These are phyloP conservation scores for Tricholoma flavovirens DNA, from an alignment of 768 basidiomycete species.

Conservation along the genomic window DNA sequence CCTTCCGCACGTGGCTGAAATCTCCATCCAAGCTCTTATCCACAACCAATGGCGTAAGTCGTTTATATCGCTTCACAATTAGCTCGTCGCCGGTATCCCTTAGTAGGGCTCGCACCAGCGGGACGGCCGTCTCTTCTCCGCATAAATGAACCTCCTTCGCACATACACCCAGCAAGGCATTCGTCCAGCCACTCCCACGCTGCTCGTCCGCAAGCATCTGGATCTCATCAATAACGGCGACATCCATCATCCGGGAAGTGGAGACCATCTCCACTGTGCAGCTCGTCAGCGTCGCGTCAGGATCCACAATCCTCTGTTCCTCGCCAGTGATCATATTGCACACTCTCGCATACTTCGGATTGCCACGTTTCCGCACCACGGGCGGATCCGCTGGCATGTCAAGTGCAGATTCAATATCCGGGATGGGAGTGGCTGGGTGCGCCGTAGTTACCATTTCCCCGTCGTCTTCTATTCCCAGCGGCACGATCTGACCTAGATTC, in stretches of 20 bases:
- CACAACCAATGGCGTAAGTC: slow-evolving; percentile 78
- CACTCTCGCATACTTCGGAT: slow-evolving; percentile 45
- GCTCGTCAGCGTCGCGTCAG: slow-evolving; percentile 51
- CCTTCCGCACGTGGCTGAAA: slow-evolving; percentile 55
- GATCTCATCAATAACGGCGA: slow-evolving; percentile 95
- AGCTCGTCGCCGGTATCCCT: slow-evolving; percentile 78
- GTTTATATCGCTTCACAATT: slow-evolving; percentile 74
- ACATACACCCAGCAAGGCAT: slow-evolving; percentile 66
- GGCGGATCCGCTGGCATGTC: slow-evolving; percentile 20
- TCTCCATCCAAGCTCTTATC: slow-evolving; percentile 61
- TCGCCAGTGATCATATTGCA: slow-evolving; percentile 95
- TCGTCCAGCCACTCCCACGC: slow-evolving; percentile 80
- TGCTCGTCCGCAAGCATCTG: slow-evolving; percentile 84
- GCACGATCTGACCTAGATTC: slow-evolving; percentile 85
- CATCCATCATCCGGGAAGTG: slow-evolving; percentile 42
- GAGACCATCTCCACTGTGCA: slow-evolving; percentile 94
- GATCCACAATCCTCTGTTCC: slow-evolving; percentile 68
- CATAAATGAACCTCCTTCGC: slow-evolving; percentile 90
- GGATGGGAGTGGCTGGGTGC: not conserved
- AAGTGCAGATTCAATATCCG: slow-evolving; percentile 27
- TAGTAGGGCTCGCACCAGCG: slow-evolving; percentile 66
- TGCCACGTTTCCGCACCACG: slow-evolving; percentile 30
- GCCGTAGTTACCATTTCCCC: slow-evolving; percentile 18
- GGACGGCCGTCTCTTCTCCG: slow-evolving; percentile 89
- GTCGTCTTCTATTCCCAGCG: slow-evolving; percentile 51